Base-by-base conservation (phyloP, 805 yeast species). In the Barnettozyma sp. region DNA sequence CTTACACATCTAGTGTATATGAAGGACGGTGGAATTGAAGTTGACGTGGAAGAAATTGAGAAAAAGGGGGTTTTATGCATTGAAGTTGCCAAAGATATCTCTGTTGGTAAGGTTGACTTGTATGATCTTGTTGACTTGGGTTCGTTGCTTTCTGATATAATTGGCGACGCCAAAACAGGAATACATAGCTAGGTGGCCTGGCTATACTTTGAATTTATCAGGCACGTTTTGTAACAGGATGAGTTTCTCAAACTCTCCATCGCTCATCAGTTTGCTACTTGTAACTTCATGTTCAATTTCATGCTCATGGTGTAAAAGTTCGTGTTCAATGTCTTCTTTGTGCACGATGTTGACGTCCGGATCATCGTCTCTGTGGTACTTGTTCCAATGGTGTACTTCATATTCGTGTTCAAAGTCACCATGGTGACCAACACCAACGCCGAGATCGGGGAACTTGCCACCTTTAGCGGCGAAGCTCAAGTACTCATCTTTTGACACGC, bases 391-490 rank as follows among this genome's bases (percentile, higher is more conserved):
- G 57, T 88, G 97, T 39, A 84, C 78, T 56, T 90, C 97, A 55
- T 88, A 90, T 56, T 88, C 97, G 47, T 76, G 71, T 59, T 88
- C 97, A 53, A 87, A 90, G 61, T 85, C 95, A 23, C 87, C 80
- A 61, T 88, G 96, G 54, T 88, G 96, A 19, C 95, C 95, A 7
- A 85, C 88, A 21, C 97, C 97, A 40, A 79, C 77, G 7, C 95
- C 94, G 56, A 88, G 76, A 58, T 90, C 97, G 1, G 97, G 97
- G 52, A 90, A 73, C 43, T 73, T 73, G 2, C 82, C 80, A 7
- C 94, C 94, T 10, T 57, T 60, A 2, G 58, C 56, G 7, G 73
- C 68, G 57, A 73, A 88, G 11, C 60, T 62, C 29, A 75, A 49
- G 78, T 87, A 90, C 54, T 86, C 95, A 7, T 76, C 76, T 36